Percentiles rank a stretch among this genome's conserved stretches.
Conservation (phyloP, 306 rosid genomes). For the Vachellia collinsii region DNA sequence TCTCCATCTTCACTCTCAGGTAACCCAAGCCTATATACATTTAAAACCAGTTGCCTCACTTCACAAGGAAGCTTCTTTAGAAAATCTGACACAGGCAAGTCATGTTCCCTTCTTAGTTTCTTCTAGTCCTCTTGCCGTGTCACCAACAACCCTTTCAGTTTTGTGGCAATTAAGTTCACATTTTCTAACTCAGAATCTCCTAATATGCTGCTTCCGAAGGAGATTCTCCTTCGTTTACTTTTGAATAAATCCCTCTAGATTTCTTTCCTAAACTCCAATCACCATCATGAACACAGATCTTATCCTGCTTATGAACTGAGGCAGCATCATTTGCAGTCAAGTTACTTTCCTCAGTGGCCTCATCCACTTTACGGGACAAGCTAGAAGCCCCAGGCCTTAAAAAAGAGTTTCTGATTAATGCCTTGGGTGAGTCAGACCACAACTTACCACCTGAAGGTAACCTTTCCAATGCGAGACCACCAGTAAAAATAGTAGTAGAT, state of each 20-base stretch:
- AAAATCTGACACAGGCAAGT: conserved; percentile 55
- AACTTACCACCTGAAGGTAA: conserved; percentile 90
- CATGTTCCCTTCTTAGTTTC: conserved; percentile 67
- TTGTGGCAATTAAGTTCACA: conserved; percentile 39
- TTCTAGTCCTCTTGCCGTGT: conserved; percentile 64
- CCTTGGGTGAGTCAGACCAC: conserved; percentile 86
- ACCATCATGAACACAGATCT: conserved; percentile 7
- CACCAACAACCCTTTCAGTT: conserved; percentile 56
- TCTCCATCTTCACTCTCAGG: conserved; percentile 38
- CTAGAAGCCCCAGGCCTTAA: conserved; percentile 48
- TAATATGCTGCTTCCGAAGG: conserved; percentile 35
- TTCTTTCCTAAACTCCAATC: conserved; percentile 38
- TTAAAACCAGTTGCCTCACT: conserved; percentile 54
- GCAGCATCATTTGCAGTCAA: conserved; percentile 36
- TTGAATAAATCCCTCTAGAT: conserved; percentile 35
- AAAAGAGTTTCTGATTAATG: conserved; percentile 57
- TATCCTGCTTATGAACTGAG: conserved; percentile 30
- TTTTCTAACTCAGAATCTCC: conserved; percentile 44
- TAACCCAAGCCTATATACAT: conserved; percentile 45
- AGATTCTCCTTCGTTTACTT: conserved; percentile 37
- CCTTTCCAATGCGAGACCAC: conserved; percentile 68
- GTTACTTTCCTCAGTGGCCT: conserved; percentile 34
- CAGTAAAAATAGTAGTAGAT: conserved; percentile 30
- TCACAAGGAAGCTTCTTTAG: conserved; percentile 57
- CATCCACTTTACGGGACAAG: conserved; percentile 43